Evolutionary conservation across 2,329 filamentous ascomycete species (phyloP).

Genomic region (Trichoderma aggressivum): DNA sequence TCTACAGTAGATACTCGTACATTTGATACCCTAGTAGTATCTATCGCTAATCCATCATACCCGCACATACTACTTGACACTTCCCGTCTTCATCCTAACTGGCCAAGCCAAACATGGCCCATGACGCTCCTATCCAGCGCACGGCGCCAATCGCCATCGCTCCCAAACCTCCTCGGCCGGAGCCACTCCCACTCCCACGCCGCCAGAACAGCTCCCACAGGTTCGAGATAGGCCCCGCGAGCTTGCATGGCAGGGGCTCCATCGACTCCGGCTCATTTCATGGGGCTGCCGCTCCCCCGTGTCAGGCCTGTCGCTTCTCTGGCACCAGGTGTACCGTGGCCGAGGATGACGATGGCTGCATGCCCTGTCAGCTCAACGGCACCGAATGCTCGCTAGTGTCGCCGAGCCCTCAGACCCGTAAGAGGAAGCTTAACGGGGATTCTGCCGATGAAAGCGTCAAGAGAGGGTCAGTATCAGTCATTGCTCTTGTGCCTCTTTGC

Average conservation of each 20-base stretch:
- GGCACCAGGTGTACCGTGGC: constrained; percentile 72
- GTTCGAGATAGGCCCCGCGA: constrained; percentile 49
- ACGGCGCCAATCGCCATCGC: constrained; percentile 66
- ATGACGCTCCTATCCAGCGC: constrained; percentile 52
- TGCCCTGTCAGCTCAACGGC: constrained; percentile 73
- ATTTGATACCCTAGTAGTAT: not conserved
- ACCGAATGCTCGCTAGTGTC: constrained; percentile 76
- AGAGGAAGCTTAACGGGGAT: constrained; percentile 71
- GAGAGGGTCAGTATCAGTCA: constrained; percentile 60
- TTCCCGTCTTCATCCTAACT: not conserved
- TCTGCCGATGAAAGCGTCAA: constrained; percentile 61
- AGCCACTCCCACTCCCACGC: constrained; percentile 41
- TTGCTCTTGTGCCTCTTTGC: constrained; percentile 2
- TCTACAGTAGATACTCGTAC: not conserved
- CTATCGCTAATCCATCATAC: not conserved
- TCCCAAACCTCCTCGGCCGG: constrained; percentile 51
- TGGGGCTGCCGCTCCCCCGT: constrained; percentile 50
- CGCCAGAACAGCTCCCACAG: constrained; percentile 47
- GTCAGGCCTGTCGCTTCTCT: constrained; percentile 70
- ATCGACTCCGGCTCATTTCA: constrained; percentile 45
- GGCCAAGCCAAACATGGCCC: constrained; percentile 45
- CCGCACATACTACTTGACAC: not conserved
- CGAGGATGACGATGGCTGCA: constrained; percentile 72
- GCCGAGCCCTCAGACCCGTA: constrained; percentile 68
- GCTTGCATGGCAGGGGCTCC: constrained; percentile 51